These are phyloP conservation scores for Ophiocordyceps australis DNA, from an alignment of 2,329 filamentous ascomycete species.

Conservation along the genomic window DNA sequence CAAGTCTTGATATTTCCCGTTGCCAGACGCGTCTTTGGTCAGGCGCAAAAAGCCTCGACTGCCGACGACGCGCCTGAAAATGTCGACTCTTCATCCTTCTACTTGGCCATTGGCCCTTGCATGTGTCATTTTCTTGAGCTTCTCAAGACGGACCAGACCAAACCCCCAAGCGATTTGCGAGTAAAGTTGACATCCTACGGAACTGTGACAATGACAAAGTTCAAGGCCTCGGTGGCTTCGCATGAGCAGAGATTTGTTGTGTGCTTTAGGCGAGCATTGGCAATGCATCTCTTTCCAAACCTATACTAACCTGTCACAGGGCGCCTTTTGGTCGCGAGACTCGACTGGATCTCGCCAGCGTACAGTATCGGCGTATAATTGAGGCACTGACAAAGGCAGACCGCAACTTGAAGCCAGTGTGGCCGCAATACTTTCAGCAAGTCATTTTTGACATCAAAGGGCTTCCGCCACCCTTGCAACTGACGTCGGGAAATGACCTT, in stretches of 20 bases:
- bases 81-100: slow-evolving; percentile 32
- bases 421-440: slow-evolving; percentile 36
- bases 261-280: slow-evolving; percentile 26
- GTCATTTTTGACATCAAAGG: slow-evolving; percentile 33
- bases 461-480: slow-evolving; percentile 30
- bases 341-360: slow-evolving; percentile 32
- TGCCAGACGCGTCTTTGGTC: slow-evolving; percentile 24
- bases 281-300: too few species aligned
- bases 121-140: slow-evolving; percentile 34
- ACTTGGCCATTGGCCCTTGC: slow-evolving; percentile 33
- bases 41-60: slow-evolving; percentile 19
- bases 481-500: slow-evolving; percentile 35
- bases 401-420: slow-evolving; percentile 36
- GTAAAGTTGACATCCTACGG: slow-evolving; percentile 31
- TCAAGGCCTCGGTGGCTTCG: slow-evolving; percentile 28
- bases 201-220: slow-evolving; percentile 30
- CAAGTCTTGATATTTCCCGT: slow-evolving; percentile 30
- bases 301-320: slow-evolving; percentile 7
- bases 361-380: slow-evolving; percentile 34
- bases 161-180: slow-evolving; percentile 24
- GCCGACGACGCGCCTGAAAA: slow-evolving; percentile 24
- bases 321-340: slow-evolving; percentile 22
- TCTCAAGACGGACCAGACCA: slow-evolving; percentile 22
- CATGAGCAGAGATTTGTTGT: slow-evolving; percentile 38
- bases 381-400: slow-evolving; percentile 34